phyloP scores from a whole-genome alignment of 2,329 filamentous ascomycete species.

The Balansia obtecta region DNA sequence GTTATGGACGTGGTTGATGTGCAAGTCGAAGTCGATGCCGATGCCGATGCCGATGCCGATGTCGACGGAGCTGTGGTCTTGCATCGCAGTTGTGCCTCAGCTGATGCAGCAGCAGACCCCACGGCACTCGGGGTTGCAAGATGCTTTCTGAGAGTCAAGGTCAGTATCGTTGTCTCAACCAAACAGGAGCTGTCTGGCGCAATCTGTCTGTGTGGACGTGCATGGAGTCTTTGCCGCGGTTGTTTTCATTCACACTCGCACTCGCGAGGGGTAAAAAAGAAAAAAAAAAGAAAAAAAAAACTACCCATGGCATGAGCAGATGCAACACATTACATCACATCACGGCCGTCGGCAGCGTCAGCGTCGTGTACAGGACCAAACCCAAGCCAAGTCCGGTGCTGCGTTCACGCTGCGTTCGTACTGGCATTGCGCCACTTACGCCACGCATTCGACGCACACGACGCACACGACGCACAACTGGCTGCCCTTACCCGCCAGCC shows the following conservation, averaged over 20 bases:
- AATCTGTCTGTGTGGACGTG: neutral
- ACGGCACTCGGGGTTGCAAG: conserved; percentile 26
- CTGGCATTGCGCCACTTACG: neutral
- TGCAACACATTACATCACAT: neutral
- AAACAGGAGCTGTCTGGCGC: neutral
- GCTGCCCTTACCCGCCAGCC: too few relatives aligned
- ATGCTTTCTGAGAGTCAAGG: conserved; percentile 27
- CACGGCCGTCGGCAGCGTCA: neutral
- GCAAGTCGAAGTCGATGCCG: neutral
- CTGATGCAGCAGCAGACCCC: conserved; percentile 18
- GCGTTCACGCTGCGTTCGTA: neutral
- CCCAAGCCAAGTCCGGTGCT: neutral
- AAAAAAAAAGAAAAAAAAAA: too few relatives aligned
- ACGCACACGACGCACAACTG: too few relatives aligned
- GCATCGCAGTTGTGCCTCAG: conserved; percentile 26
- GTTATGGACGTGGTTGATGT: neutral
- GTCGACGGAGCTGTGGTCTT: conserved; percentile 6
- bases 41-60: neutral
- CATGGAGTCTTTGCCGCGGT: neutral
- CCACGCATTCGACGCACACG: too few relatives aligned
- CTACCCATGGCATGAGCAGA: neutral
- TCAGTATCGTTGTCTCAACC: conserved; percentile 10
- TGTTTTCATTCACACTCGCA: neutral
- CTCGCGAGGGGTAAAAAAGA: neutral
- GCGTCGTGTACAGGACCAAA: neutral